Evolutionary conservation across 2,329 filamentous ascomycete species (phyloP), one percentile per base, ranked within the genome.

Genomic region (Aspergillus sergii): DNA sequence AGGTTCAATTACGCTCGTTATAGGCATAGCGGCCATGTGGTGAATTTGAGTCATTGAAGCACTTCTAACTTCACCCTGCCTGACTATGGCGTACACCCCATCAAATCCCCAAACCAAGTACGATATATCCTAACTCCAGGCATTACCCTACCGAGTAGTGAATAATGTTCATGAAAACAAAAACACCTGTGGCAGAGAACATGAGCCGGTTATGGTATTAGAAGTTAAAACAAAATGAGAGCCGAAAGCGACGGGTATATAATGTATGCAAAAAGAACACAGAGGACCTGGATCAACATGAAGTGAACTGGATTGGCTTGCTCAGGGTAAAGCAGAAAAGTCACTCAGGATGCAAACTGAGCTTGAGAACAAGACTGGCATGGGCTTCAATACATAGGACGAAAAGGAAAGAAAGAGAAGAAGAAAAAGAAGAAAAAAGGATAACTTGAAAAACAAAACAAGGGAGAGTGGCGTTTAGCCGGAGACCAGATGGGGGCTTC

Each of bases 381-480:
- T 50, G 36, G 19, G 26, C 41, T 50, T 34, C 36, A 39, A 16
- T 23, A 45, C 36, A 55, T 7, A 14, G 56, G 28, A 43, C 26
- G 58, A 63, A 64, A 65, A 66, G 14, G 67, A 65, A 51, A 4
- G 7, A 14, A 21, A n/a, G 21, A 51, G 5, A 10, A 19, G 14
- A 51, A 7, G 5, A 9, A 11, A 28, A 51, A 30, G 3, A 21
- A 21, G 9, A 7, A 30, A 16, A 10, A 10, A 8, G 57, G 58
- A 67, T 19, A 41, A 19, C 36, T 41, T 9, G n/a, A 19, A 39
- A 19, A 41, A 3, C 7, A 19, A 41, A 41, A 32, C 30, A 32
- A 7, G 3, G 32, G 14, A 5, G 34, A 16, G 14, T n/a, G 16
- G 6, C 3, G 7, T 41, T 41, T 41, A 16, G 34, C 16, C 16